Evolutionary conservation across 2,329 filamentous ascomycete species (phyloP), one percentile per base, ranked within the genome.

Genomic region (Colletotrichum godetiae): DNA sequence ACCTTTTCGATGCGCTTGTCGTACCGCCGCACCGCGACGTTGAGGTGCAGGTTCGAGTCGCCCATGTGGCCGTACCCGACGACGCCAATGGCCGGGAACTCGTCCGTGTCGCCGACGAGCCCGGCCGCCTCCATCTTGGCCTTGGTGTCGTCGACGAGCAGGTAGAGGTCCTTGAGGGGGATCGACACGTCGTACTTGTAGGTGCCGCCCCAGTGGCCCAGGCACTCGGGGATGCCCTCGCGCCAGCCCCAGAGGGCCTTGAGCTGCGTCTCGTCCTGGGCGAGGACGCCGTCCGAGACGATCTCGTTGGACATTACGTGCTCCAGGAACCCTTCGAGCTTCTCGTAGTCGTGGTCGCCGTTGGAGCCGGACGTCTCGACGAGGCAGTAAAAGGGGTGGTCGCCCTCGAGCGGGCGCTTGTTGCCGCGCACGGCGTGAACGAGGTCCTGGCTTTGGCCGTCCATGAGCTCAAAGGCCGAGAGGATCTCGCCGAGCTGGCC

Each of bases 151-250:
- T 97, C 94, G 35, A 99, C 97, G 35, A 99, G 88, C 77, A 90
- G 87, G 85, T 99, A 99, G 79, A 99, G 91, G 77, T 98, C 92
- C 13, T 90, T 84, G 33, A 99, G 88, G 1, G 97, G 97, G 76
- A 99, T 98, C 7, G 97, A 98, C 37, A 99, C 88, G 80, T 99
- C 97, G 82, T 99, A 99, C 86, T 99, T 99, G 89, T 99, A 99
- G 10, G 97, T 95, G 57, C 95, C 97, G 72, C 97, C 97, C 84
- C 93, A 95, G 82, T 98, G 95, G 75, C 94, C 94, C 31, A 97
- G 87, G 58, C 92, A 92, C 85, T 99, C 97, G 0, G 95, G 92
- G 77, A 99, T 94, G 77, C 95, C 95, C 86, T 99, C 97, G 75
- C 97, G 92, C 91, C 95, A 98, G 72, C 90, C 88, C 97, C 97